phyloP scores from a whole-genome alignment of 1,284 basidiomycete species.

The Ustilago nuda region DNA sequence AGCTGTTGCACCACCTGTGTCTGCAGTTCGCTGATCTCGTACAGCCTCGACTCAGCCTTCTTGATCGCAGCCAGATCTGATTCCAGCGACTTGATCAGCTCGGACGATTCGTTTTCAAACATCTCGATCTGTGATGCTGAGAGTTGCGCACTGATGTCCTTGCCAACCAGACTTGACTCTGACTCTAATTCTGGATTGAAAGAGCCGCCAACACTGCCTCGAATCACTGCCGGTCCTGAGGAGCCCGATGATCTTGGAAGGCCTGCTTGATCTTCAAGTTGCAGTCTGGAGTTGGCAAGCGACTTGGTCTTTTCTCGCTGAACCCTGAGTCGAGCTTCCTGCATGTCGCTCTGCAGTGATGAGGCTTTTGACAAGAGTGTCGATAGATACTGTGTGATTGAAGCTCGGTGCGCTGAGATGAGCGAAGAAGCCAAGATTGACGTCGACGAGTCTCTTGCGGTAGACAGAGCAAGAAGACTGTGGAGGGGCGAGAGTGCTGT shows the following conservation, averaged over 20 bases:
- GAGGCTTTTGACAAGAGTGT: constrained; percentile 81
- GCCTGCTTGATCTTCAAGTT: constrained; percentile 19
- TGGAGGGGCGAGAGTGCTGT: constrained; percentile 26
- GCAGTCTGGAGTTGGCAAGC: constrained; percentile 37
- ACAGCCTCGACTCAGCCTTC: constrained; percentile 84
- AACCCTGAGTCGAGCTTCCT: constrained; percentile 73
- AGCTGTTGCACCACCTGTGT: constrained; percentile 87
- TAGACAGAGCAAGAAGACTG: constrained; percentile 40
- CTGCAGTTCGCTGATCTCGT: constrained; percentile 90
- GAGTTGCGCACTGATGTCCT: constrained; percentile 54
- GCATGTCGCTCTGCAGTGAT: constrained; percentile 83
- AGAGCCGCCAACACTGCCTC: constrained; percentile 51
- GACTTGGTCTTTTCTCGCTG: constrained; percentile 54
- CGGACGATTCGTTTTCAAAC: constrained; percentile 89
- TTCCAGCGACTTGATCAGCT: constrained; percentile 82
- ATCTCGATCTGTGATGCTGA: constrained; percentile 82
- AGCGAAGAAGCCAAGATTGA: constrained; percentile 66
- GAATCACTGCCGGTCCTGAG: constrained; percentile 24
- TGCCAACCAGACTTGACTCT: constrained; percentile 35
- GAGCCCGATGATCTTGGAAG: constrained; percentile 9
- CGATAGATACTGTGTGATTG: constrained; percentile 86
- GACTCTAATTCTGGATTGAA: constrained; percentile 41
- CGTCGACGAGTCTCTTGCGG: constrained; percentile 49
- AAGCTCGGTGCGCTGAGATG: constrained; percentile 82
- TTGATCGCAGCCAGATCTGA: constrained; percentile 86